Conservation (phyloP, 2,329 filamentous ascomycete species). For the Hirsutella thompsonii region DNA sequence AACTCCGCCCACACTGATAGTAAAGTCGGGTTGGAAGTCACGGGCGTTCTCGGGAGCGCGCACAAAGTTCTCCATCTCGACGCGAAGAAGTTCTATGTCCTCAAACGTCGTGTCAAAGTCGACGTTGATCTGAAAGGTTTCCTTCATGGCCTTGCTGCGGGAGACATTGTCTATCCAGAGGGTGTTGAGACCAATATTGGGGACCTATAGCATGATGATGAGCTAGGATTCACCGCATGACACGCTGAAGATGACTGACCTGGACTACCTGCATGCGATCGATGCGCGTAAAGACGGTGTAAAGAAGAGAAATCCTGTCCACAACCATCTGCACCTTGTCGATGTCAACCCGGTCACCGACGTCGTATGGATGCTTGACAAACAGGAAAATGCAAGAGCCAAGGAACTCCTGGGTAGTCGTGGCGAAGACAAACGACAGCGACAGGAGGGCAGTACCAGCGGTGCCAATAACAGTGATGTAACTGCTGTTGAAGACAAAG, state of each 20-base stretch:
- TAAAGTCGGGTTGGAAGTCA: conserved; percentile 80
- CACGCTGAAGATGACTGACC: conserved; percentile 12
- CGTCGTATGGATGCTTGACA: conserved; percentile 95
- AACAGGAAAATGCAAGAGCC: conserved; percentile 98
- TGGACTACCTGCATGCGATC: conserved; percentile 65
- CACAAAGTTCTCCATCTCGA: conserved; percentile 79
- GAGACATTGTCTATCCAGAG: conserved; percentile 94
- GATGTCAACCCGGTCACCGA: conserved; percentile 88
- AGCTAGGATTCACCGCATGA: background rate
- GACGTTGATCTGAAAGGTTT: conserved; percentile 67
- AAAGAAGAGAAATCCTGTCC: conserved; percentile 87
- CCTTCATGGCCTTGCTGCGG: conserved; percentile 83
- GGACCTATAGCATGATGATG: conserved; percentile 44
- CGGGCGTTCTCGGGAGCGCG: conserved; percentile 71
- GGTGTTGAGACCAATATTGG: conserved; percentile 84
- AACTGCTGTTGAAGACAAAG: conserved; percentile 77
- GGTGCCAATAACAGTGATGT: conserved; percentile 74
- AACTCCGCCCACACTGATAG: conserved; percentile 65
- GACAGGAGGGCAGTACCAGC: conserved; percentile 87
- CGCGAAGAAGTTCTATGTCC: conserved; percentile 72
- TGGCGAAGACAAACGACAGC: conserved; percentile 91
- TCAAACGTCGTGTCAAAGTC: conserved; percentile 81
- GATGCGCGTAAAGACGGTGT: conserved; percentile 80
- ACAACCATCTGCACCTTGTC: conserved; percentile 59
- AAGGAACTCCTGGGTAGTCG: conserved; percentile 87